Evolutionary conservation across 306 rosid genomes (phyloP).

Genomic region (Lupinus albus): DNA sequence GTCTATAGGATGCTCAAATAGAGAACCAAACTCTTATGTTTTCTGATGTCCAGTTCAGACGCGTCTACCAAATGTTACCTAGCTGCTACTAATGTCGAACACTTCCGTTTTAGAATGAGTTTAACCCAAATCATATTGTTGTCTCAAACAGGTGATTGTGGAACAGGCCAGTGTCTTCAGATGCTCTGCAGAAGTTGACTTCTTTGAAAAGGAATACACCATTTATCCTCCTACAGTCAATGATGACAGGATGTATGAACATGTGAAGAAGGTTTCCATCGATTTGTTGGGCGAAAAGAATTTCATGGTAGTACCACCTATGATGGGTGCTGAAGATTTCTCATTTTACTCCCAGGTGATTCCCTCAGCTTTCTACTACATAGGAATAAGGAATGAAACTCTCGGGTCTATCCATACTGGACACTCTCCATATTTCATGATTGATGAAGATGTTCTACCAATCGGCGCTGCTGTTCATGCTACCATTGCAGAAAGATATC

Average conservation of each 20-base stretch:
- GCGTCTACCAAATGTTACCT: no score
- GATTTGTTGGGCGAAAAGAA: conserved; percentile 67
- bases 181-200: conserved; percentile 79
- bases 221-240: conserved; percentile 93
- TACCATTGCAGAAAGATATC: conserved; percentile 88
- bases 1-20: no score
- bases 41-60: no score
- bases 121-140: conserved; percentile 7
- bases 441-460: conserved; percentile 82
- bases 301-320: conserved; percentile 80
- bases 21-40: no score
- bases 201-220: conserved; percentile 72
- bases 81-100: not conserved
- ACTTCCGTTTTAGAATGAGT: not conserved
- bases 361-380: conserved; percentile 83
- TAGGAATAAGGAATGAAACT: conserved; percentile 81
- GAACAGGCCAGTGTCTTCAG: conserved; percentile 82
- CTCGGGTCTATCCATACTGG: conserved; percentile 88
- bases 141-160: conserved; percentile 68
- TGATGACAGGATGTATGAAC: conserved; percentile 82
- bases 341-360: conserved; percentile 73
- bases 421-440: conserved; percentile 88
- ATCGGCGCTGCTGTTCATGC: conserved; percentile 83
- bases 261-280: conserved; percentile 75
- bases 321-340: conserved; percentile 99